Conservation (phyloP, 768 basidiomycete species). For the Naematelia aurantialba region DNA sequence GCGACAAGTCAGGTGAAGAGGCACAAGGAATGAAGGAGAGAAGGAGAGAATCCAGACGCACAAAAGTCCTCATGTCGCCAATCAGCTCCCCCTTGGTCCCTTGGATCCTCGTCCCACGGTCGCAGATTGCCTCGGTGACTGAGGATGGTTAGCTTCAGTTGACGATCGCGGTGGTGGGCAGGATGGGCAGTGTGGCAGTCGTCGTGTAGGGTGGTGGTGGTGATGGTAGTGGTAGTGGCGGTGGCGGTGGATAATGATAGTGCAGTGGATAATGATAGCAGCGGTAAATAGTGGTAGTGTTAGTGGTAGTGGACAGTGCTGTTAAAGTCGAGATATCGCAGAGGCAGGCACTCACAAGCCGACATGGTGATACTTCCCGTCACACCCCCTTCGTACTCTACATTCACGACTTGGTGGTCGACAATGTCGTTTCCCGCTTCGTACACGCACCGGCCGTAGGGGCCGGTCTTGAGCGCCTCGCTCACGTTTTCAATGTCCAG, state of each 20-base stretch:
- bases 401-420: constrained; percentile 85
- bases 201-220: no score
- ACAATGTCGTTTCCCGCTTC: constrained; percentile 80
- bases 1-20: neutral
- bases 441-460: constrained; percentile 81
- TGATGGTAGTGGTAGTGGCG: no score
- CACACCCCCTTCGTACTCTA: constrained; percentile 75
- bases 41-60: constrained; percentile 8
- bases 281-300: no score
- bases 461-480: constrained; percentile 63
- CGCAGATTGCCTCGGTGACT: constrained; percentile 68
- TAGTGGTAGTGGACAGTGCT: no score
- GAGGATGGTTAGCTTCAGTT: neutral
- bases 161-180: no score
- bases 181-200: no score
- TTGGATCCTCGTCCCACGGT: constrained; percentile 77
- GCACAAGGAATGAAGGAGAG: neutral
- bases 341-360: constrained; percentile 53
- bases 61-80: constrained; percentile 72
- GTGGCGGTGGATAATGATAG: no score
- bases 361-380: constrained; percentile 88
- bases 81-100: constrained; percentile 83
- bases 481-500: constrained; percentile 84
- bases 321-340: no score
- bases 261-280: no score